Base-by-base conservation (phyloP, 441 rosid genomes). In the Jatropha podagrica region DNA sequence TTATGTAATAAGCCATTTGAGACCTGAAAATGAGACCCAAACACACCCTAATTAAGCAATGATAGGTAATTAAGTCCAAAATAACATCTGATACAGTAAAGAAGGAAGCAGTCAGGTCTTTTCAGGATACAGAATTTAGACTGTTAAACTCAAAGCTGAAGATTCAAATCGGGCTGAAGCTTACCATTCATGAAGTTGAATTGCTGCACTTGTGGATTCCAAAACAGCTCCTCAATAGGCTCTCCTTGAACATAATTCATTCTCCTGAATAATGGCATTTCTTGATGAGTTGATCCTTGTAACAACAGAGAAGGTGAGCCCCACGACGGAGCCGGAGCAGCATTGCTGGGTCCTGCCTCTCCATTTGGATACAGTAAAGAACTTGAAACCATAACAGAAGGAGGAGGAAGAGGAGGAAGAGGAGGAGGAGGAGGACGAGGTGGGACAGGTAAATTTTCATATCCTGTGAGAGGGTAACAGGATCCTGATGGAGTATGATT, bases 121-220 rank as follows among this genome's bases (percentile, higher is more conserved):
- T 32, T 32, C 32, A 32, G 32, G 32, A 32, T 32, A 32, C 32
- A 32, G 2, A 32, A 32, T 32, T 32, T 32, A 32, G 32, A 32
- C 17, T 48, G 52, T 48, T 4, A 6, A 20, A 12, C 48, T 79
- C 65, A 79, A 5, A 79, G 76, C 11, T 79, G 82, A 13, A 79
- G 79, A 66, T 76, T 65, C 65, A 79, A 58, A 54, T 79, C 76
- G 40, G 82, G 82, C 54, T 48, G 75, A 69, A 70, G 55, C 26
- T 37, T 67, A 65, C 26, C 76, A 48, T 38, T 42, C 18, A 55
- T 15, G 5, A 69, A 32, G 52, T 48, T 48, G 27, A 60, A 52
- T 46, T 32, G 32, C 32, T 32, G 32, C 32, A 2, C 4, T 51
- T 11, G 20, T 26, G 58, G 41, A 12, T 74, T 63, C 71, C 74